Evolutionary conservation across 352 stramenopile genomes (phyloP).

Genomic region (Thalassiosira ordinaria): DNA sequence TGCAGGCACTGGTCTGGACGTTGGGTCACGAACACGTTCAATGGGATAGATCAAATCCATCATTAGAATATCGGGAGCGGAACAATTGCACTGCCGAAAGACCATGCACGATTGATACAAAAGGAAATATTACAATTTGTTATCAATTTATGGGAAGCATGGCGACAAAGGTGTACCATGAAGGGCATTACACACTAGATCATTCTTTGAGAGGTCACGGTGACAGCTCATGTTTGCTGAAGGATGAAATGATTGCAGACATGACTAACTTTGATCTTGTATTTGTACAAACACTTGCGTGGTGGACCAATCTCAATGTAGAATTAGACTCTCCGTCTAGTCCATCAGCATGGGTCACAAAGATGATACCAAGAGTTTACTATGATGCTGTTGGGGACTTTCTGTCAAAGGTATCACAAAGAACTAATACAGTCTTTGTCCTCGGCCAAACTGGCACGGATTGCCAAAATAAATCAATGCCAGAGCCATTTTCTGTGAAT

Average conservation of each 20-base stretch:
- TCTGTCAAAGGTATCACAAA: slow-evolving; percentile 23
- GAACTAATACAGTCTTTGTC: slow-evolving; percentile 32
- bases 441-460: slow-evolving; percentile 23
- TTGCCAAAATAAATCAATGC: slow-evolving; percentile 23
- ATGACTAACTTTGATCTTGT: slow-evolving; percentile 27
- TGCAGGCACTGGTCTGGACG: slow-evolving; percentile 26
- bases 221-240: slow-evolving; percentile 30
- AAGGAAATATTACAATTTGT: slow-evolving; percentile 32
- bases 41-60: slow-evolving; percentile 11
- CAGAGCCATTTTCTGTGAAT: slow-evolving; percentile 9
- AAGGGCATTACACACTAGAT: slow-evolving; percentile 34
- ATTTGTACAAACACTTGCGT: slow-evolving; percentile 31
- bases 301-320: neutral
- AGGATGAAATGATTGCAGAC: slow-evolving; percentile 16
- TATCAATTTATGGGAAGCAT: slow-evolving; percentile 27
- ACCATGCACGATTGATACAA: slow-evolving; percentile 15
- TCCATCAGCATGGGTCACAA: slow-evolving; percentile 17
- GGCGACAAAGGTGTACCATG: slow-evolving; percentile 25
- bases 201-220: slow-evolving; percentile 3
- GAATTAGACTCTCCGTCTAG: slow-evolving; percentile 23
- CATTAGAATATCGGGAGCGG: too few relatives aligned
- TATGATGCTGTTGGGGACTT: slow-evolving; percentile 18
- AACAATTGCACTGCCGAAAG: neutral
- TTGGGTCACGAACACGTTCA: slow-evolving; percentile 19
- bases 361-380: slow-evolving; percentile 26